Evolutionary conservation across 1,284 basidiomycete genomes (phyloP).

Genomic region (Tylopilus sp.): DNA sequence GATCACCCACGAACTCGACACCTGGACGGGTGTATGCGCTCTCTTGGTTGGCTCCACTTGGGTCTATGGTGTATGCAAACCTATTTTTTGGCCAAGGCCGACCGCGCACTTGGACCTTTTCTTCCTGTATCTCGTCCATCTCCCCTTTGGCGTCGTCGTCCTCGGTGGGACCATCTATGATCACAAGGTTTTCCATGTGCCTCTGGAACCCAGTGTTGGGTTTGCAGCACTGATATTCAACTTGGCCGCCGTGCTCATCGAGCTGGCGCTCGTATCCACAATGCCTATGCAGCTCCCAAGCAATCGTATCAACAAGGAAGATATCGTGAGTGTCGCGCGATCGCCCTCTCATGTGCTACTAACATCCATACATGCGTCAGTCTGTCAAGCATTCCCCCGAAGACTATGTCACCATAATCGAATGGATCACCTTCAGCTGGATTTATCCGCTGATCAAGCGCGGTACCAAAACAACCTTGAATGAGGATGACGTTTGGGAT

Average conservation of each 20-base stretch:
- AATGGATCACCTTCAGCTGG: conserved; percentile 72
- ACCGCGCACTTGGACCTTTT: conserved; percentile 47
- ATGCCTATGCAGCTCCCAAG: conserved; percentile 49
- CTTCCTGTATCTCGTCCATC: conserved; percentile 37
- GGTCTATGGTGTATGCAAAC: conserved; percentile 45
- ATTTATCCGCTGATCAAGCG: conserved; percentile 51
- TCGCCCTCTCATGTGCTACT: not conserved
- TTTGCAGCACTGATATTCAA: conserved; percentile 35
- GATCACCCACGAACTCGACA: conserved; percentile 23
- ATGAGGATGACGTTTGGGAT: conserved; percentile 55
- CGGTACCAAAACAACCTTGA: conserved; percentile 48
- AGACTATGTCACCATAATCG: conserved; percentile 59
- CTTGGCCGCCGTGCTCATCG: conserved; percentile 33
- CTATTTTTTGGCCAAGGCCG: conserved; percentile 36
- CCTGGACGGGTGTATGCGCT: conserved; percentile 28
- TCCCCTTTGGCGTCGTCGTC: conserved; percentile 33
- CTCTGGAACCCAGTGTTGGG: conserved; percentile 28
- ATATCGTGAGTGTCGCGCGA: conserved; percentile 36
- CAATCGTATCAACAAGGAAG: conserved; percentile 32
- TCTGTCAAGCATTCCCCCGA: conserved; percentile 49
- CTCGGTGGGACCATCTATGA: conserved; percentile 42
- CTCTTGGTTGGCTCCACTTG: conserved; percentile 40
- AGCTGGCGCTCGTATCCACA: conserved; percentile 33
- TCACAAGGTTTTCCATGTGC: conserved; percentile 27
- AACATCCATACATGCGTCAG: conserved; percentile 24